phyloP scores from a whole-genome alignment of 257 asterid genomes.

The Solanum pinnatisectum region DNA sequence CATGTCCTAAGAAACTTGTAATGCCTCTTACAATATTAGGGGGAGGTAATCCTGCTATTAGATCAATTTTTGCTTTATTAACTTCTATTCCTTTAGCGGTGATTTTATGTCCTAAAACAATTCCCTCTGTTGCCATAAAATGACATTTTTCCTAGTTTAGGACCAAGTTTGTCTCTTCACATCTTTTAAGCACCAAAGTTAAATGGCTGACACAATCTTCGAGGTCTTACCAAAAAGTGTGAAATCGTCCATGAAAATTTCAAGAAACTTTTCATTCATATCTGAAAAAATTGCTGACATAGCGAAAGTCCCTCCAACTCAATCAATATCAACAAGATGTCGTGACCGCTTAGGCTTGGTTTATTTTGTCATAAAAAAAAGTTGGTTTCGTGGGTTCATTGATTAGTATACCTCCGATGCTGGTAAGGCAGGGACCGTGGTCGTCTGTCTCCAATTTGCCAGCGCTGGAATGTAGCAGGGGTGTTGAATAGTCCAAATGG shows the following conservation, averaged over 20 bases:
- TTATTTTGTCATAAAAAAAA: neutral
- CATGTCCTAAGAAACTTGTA: neutral
- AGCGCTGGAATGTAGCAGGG: neutral
- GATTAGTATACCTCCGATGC: too few relatives aligned
- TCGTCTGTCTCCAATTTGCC: too few relatives aligned
- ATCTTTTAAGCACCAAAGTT: neutral
- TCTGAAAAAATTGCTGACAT: too few relatives aligned
- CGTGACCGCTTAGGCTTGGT: too few relatives aligned
- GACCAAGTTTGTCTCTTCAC: neutral
- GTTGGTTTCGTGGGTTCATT: too few relatives aligned
- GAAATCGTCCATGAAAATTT: neutral
- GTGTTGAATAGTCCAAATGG: neutral
- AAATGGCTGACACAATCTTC: neutral
- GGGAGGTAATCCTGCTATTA: neutral
- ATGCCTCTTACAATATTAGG: neutral
- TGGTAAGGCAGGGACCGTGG: too few relatives aligned
- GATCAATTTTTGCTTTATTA: neutral
- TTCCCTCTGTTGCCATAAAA: neutral
- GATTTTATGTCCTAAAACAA: neutral
- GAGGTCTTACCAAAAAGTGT: neutral
- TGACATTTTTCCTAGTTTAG: neutral
- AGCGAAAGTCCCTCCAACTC: too few relatives aligned
- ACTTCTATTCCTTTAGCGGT: neutral
- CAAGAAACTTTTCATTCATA: neutral
- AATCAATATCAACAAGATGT: too few relatives aligned